phyloP scores from a whole-genome alignment of 140 eudicot species.

The Stevia rebaudiana region DNA sequence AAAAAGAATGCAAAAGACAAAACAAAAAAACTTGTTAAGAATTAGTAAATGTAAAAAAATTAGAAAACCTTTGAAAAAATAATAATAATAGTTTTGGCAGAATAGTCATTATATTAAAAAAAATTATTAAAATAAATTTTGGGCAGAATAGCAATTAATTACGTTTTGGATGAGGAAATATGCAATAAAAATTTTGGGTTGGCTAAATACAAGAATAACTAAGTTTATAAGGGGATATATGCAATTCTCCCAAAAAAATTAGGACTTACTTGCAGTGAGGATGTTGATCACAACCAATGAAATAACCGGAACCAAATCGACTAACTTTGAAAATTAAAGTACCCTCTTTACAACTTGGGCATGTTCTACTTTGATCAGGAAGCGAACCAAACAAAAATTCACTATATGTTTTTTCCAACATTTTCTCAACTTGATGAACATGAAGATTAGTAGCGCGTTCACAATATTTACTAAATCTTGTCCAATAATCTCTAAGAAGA shows the following conservation, averaged over 20 bases:
- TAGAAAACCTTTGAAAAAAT: too few species aligned
- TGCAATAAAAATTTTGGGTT: too few species aligned
- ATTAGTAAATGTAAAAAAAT: too few species aligned
- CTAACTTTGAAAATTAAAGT: conserved; percentile 81
- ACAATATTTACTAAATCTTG: conserved; percentile 80
- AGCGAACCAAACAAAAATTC: conserved; percentile 66
- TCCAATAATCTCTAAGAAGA: conserved; percentile 87
- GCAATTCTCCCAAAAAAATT: not conserved
- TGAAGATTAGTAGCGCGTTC: conserved; percentile 62
- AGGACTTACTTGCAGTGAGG: conserved; percentile 90
- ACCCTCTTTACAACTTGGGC: conserved; percentile 84
- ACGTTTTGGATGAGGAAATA: too few species aligned
- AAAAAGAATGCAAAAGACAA: too few species aligned
- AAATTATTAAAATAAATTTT: too few species aligned
- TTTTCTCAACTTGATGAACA: conserved; percentile 93
- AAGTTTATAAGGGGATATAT: too few species aligned
- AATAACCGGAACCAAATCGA: conserved; percentile 81
- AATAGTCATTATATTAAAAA: too few species aligned
- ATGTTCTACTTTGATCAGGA: conserved; percentile 65
- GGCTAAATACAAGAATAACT: too few species aligned
- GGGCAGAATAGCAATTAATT: too few species aligned
- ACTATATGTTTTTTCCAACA: conserved; percentile 86
- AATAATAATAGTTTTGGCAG: too few species aligned
- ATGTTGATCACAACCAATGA: conserved; percentile 93
- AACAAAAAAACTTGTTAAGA: too few species aligned